A percentile compares a stretch with the other conserved stretches of the same genome.
Conservation (phyloP, 371 early-diverging fungal genomes). For the Paraphysoderma sedebokerense region DNA sequence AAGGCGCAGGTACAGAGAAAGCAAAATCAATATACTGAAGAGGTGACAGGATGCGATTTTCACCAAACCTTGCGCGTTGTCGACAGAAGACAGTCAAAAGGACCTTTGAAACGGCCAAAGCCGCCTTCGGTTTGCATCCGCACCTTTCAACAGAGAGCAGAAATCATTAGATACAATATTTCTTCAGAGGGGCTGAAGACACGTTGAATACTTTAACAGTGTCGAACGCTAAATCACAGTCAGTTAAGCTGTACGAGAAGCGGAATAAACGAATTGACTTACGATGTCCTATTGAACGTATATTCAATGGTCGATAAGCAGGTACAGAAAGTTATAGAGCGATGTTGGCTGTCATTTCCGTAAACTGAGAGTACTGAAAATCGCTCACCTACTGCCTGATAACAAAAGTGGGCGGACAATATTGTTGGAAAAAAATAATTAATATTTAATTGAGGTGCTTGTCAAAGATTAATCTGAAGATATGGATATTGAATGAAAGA, state of each 20-base stretch:
- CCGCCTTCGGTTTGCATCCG: slow-evolving; percentile 49
- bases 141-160: no score
- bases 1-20: neutral
- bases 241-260: no score
- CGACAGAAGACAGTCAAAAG: slow-evolving; percentile 57
- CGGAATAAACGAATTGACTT: neutral
- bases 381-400: neutral
- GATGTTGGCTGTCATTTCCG: neutral
- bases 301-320: neutral
- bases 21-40: slow-evolving; percentile 29
- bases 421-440: neutral
- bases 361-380: neutral
- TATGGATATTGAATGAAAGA: no score
- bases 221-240: no score
- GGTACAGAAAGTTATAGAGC: neutral
- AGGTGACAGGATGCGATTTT: no score
- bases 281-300: neutral
- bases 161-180: no score
- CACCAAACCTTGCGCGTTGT: slow-evolving; percentile 36
- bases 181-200: no score
- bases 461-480: no score
- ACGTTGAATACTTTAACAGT: slow-evolving; percentile 3
- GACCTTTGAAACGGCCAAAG: slow-evolving; percentile 67
- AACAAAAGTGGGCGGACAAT: neutral
- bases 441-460: no score